Percentiles rank a stretch among this genome's conserved stretches.
Evolutionary conservation across 1,139 yeast species (phyloP).

Genomic region (Kluyveromyces marxianus): DNA sequence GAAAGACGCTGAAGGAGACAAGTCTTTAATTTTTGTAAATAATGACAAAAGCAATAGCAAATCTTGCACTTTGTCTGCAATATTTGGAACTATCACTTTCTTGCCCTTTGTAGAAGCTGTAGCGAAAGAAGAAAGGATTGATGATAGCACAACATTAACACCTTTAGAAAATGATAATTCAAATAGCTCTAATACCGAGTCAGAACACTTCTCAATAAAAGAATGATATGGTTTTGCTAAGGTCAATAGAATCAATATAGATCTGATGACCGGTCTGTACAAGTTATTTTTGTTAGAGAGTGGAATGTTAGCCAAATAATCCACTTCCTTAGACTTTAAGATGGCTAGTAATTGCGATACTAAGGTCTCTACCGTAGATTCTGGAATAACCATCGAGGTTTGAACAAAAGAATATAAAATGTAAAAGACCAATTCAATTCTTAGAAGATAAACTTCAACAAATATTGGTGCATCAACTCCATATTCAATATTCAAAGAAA

Average conservation of each 20-base stretch:
- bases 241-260: conserved; percentile 43
- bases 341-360: conserved; percentile 14
- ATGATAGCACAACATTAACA: conserved; percentile 45
- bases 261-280: conserved; percentile 57
- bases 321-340: conserved; percentile 39
- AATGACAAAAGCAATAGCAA: conserved; percentile 55
- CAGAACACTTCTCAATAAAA: conserved; percentile 42
- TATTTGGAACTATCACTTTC: conserved; percentile 28
- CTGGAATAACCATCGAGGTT: conserved; percentile 25
- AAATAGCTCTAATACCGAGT: conserved; percentile 49
- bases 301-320: conserved; percentile 38
- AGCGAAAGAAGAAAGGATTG: conserved; percentile 48
- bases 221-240: conserved; percentile 38
- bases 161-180: conserved; percentile 55
- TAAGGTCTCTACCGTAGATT: conserved; percentile 16
- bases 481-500: conserved; percentile 46
- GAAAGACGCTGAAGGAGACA: conserved; percentile 45
- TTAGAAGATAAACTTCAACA: conserved; percentile 47
- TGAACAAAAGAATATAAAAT: conserved; percentile 42
- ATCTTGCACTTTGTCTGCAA: conserved; percentile 51
- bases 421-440: conserved; percentile 66
- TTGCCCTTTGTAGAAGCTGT: conserved; percentile 30
- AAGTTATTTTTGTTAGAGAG: conserved; percentile 33
- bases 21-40: conserved; percentile 47
- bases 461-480: conserved; percentile 46